A percentile compares a stretch with the other conserved stretches of the same genome.
Evolutionary conservation across 495 filamentous ascomycete genomes (phyloP).

Genomic region (Penicillium mononematosum): DNA sequence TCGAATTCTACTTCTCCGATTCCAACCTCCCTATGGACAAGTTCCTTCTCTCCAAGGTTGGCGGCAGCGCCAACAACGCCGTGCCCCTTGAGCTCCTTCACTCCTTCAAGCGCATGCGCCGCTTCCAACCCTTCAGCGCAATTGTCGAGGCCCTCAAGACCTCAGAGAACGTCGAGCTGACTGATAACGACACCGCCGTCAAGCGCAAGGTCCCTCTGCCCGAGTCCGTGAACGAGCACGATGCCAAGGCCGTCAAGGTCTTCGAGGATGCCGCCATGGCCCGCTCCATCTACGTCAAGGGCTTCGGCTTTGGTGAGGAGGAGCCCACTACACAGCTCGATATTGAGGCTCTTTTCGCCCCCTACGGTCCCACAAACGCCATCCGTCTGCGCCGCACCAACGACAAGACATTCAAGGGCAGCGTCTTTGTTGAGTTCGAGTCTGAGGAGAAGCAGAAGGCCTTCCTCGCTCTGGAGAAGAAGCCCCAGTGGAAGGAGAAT

Average conservation of each 20-base stretch:
- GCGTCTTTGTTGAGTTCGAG: conserved; percentile 89
- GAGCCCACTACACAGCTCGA: conserved; percentile 77
- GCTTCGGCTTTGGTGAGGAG: conserved; percentile 90
- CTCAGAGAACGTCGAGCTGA: conserved; percentile 66
- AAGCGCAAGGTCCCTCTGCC: conserved; percentile 70
- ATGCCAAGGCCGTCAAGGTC: conserved; percentile 48
- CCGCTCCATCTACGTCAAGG: conserved; percentile 75
- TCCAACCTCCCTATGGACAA: conserved; percentile 86
- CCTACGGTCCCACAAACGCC: conserved; percentile 73
- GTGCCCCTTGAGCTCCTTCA: conserved; percentile 72
- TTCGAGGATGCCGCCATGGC: conserved; percentile 59
- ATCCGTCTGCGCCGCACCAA: conserved; percentile 82
- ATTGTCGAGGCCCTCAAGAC: conserved; percentile 79
- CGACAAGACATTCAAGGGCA: conserved; percentile 79
- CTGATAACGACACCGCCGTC: conserved; percentile 64
- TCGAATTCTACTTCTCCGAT: conserved; percentile 97
- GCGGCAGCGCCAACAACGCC: conserved; percentile 73
- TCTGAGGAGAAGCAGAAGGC: conserved; percentile 68
- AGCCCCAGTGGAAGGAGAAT: conserved; percentile 75
- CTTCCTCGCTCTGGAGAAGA: conserved; percentile 76
- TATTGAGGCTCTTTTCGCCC: conserved; percentile 85
- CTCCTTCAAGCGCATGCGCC: conserved; percentile 90
- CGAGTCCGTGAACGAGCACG: conserved; percentile 43
- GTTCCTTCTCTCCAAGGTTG: conserved; percentile 74
- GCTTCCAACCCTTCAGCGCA: conserved; percentile 78